Evolutionary conservation across 2,329 filamentous ascomycete species (phyloP), one percentile per base, ranked within the genome.

Genomic region (Tolypocladium tropicale): DNA sequence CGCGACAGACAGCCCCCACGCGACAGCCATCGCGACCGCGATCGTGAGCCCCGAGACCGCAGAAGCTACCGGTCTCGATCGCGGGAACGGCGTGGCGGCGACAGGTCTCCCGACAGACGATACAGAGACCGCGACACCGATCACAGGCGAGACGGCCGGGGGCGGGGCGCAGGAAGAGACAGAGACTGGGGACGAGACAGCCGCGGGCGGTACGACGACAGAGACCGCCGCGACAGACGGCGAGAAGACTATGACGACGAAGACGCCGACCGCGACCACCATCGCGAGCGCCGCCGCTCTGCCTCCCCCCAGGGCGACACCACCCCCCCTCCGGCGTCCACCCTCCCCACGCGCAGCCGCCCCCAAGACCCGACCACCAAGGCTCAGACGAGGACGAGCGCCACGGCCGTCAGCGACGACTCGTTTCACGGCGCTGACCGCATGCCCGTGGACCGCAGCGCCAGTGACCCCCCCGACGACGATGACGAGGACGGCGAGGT

Each of bases 401-500:
- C 53, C 46, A 60, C 58, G 57, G 58, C 28, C 59, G 16, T 23
- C 61, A 68, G 32, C 65, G 70, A 21, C 64, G 65, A 28, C 6
- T 57, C 41, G 52, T 54, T n/a, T 61, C 60, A 1, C 61, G 62
- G 6, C 61, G 58, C 7, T 56, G 43, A 16, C 21, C 14, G 59
- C 12, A 57, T 57, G 32, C 62, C 64, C 14, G 66, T 68, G 67
- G 65, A 67, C 10, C 67, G 70, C 25, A 68, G 71, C 14, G 55
- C 59, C 33, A 60, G 58, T 3, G 59, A 64, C 32, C 56, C 56
- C 7, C 68, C 68, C 55, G 68, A 64, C 4, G 71, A 66, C 7
- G 62, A 62, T 14, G 63, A 69, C 51, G 67, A n/a, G n/a, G n/a
- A 43, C 6, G 39, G 63, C 36, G 75, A 79, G 18, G 79, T 79